Base-by-base conservation (phyloP, 306 rosid genomes). In the Prosopis cineraria region DNA sequence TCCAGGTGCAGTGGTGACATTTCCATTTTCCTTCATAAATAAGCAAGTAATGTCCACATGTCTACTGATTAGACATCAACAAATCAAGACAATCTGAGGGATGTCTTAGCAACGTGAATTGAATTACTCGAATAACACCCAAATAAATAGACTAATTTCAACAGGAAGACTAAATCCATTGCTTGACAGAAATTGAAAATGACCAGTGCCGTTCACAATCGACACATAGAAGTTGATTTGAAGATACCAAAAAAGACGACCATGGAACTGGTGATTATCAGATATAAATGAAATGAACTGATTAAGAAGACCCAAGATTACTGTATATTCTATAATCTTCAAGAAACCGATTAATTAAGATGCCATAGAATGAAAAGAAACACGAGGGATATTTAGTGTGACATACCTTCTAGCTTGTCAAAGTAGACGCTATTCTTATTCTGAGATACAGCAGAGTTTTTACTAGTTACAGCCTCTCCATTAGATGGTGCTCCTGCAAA, bases 1-100 rank as follows among this genome's bases (percentile, higher is more conserved):
- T 83, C 89, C 89, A 86, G 50, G 85, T 7, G 79, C 89, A 86
- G 68, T 86, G 89, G 68, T 66, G 84, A 70, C 89, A 86, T 86
- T 86, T 86, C 89, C 87, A 86, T 71, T 80, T 79, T 78, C 87
- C 89, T 83, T 86, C 87, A 83, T 33, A 71, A 80, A 86, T 83
- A 56, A 83, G 77, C 73, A 77, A 77, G 69, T 40, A 74, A 64
- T 50, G 73, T 60, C 70, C 19, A 64, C 75, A 55, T 73, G 50
- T 69, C 69, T 73, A 69, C 48, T 66, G 43, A 69, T 11, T 37
- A 36, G 53, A 64, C 65, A 82, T 76, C 59, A 47, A 27, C 31
- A 71, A 55, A 47, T 53, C 9, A 53, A 17, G 50, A 58, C 25
- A 73, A 66, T 11, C 43, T 39, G 50, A 73, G 43, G 59, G 70